Evolutionary conservation across 768 basidiomycete genomes (phyloP).

Genomic region (Suillus paluster): DNA sequence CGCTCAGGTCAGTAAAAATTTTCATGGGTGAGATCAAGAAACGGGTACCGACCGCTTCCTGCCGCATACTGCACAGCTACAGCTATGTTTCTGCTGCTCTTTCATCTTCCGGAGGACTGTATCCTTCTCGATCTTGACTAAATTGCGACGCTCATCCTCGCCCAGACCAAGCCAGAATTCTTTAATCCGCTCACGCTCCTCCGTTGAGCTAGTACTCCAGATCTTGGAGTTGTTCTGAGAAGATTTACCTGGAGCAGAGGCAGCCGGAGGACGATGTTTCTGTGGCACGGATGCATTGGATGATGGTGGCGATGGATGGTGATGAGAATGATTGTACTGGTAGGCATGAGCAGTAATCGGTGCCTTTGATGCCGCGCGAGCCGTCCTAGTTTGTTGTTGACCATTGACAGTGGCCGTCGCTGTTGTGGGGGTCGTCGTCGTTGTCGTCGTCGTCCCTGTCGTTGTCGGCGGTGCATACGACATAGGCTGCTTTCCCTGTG

Average conservation of each 20-base stretch:
- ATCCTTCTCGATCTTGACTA: constrained; percentile 98
- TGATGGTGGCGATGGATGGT: constrained; percentile 52
- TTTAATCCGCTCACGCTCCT: constrained; percentile 97
- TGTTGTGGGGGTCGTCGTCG: constrained; percentile 41
- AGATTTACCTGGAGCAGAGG: constrained; percentile 27
- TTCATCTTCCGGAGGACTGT: constrained; percentile 99
- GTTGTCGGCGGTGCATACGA: constrained; percentile 49
- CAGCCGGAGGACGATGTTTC: constrained; percentile 34
- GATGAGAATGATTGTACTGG: constrained; percentile 53
- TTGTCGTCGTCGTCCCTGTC: constrained; percentile 17
- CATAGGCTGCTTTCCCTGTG: constrained; percentile 94
- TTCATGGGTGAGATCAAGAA: constrained; percentile 26
- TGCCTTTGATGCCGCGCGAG: constrained; percentile 61
- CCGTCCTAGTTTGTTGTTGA: constrained; percentile 41
- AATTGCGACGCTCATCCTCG: constrained; percentile 86
- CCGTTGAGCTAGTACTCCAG: constrained; percentile 90
- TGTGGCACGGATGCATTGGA: constrained; percentile 38
- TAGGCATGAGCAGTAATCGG: constrained; percentile 56
- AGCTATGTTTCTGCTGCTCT: constrained; percentile 97
- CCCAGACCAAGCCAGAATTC: constrained; percentile 96
- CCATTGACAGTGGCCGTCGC: constrained; percentile 30
- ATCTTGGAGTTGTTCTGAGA: constrained; percentile 74
- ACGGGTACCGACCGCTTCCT: constrained; percentile 82
- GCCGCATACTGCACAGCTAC: constrained; percentile 95
- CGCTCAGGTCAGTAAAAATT: constrained; percentile 26